These are phyloP conservation scores for Tylopilus vinaceipallidus DNA, from an alignment of 768 basidiomycete genomes.

Conservation along the genomic window DNA sequence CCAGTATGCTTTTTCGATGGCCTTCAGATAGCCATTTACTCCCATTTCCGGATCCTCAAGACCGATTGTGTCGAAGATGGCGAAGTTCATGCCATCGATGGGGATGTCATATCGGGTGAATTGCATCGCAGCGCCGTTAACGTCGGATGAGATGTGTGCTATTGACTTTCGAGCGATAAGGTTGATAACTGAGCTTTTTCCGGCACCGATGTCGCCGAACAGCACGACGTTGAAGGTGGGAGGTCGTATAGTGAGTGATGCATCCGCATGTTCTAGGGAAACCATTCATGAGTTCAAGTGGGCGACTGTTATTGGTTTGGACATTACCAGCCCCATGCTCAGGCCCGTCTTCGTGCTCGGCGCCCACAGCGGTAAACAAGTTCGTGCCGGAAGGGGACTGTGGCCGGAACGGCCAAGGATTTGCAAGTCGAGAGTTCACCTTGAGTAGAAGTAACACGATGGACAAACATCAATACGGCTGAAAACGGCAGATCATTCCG, in stretches of 20 bases:
- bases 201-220: slow-evolving; percentile 41
- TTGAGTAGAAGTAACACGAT: slow-evolving; percentile 2
- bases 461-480: not conserved
- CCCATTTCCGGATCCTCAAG: slow-evolving; percentile 33
- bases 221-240: slow-evolving; percentile 35
- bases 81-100: slow-evolving; percentile 19
- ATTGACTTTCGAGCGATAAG: slow-evolving; percentile 25
- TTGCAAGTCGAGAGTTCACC: not conserved
- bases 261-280: slow-evolving; percentile 1
- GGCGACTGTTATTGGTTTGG: not conserved
- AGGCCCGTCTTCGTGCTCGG: not conserved
- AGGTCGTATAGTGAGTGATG: not conserved
- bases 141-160: slow-evolving; percentile 26
- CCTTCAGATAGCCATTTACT: slow-evolving; percentile 26
- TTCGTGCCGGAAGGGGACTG: not conserved
- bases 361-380: not conserved
- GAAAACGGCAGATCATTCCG: not conserved
- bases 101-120: slow-evolving; percentile 25
- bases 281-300: slow-evolving; percentile 6
- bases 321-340: slow-evolving; percentile 9
- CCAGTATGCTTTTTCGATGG: slow-evolving; percentile 26
- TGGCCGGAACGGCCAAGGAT: not conserved
- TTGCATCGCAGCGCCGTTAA: slow-evolving; percentile 36
- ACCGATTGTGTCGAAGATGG: slow-evolving; percentile 35
- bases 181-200: slow-evolving; percentile 32